Evolutionary conservation across 257 asterid species (phyloP).

Genomic region (Hygrophila difformis): DNA sequence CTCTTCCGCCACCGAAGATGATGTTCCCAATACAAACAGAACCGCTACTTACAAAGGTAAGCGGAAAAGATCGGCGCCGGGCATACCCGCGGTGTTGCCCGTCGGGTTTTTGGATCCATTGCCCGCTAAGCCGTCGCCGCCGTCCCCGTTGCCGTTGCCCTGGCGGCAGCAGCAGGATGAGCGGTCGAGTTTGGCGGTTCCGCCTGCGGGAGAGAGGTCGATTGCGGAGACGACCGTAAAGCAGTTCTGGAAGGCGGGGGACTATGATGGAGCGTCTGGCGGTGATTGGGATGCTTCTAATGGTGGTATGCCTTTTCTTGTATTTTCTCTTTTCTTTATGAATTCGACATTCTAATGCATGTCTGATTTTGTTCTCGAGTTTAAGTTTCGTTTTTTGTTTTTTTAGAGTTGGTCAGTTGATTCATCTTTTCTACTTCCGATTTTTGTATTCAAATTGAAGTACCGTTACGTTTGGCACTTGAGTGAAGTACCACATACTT

Average conservation of each 20-base stretch:
- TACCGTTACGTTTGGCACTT: too few species aligned
- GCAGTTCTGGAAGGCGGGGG: conserved; percentile 99
- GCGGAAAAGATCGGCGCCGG: conserved; percentile 34
- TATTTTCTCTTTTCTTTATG: too few species aligned
- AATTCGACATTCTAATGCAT: too few species aligned
- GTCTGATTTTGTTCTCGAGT: conserved; percentile 1
- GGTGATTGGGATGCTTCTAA: conserved; percentile 31
- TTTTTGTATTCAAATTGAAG: too few species aligned
- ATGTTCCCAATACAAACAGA: neutral
- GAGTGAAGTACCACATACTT: too few species aligned
- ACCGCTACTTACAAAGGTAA: conserved; percentile 22
- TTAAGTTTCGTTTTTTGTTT: neutral
- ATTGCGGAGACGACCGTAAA: conserved; percentile 19
- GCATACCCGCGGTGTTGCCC: conserved; percentile 38
- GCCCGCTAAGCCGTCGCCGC: conserved; percentile 25
- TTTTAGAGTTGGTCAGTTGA: too few species aligned
- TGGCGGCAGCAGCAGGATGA: conserved; percentile 3
- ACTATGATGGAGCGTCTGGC: conserved; percentile 45
- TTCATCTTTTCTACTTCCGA: too few species aligned
- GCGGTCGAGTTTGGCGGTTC: conserved; percentile 21
- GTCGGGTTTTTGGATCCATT: conserved; percentile 72
- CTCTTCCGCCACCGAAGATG: conserved; percentile 21
- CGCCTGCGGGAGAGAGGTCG: conserved; percentile 14
- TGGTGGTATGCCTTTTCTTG: conserved; percentile 23
- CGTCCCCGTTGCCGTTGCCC: conserved; percentile 26